Conservation (phyloP, 1,284 basidiomycete genomes). For the Peniophora sp. region DNA sequence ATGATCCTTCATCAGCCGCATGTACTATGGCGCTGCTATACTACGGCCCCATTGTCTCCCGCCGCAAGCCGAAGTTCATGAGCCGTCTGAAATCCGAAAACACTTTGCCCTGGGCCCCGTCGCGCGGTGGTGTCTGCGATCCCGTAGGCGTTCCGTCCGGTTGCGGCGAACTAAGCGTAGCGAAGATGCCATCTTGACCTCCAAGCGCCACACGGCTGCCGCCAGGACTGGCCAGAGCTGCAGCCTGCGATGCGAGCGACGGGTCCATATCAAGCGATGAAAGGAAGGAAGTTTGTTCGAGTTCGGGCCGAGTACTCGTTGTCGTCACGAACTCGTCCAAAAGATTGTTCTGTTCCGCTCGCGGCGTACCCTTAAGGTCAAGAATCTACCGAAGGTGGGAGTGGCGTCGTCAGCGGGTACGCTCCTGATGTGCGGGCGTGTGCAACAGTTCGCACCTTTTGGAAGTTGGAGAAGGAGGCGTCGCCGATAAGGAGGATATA, state of each 20-base stretch:
- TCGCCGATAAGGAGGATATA: conserved; percentile 91
- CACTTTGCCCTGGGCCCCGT: conserved; percentile 45
- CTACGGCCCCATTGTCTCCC: conserved; percentile 39
- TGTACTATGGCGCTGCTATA: no score
- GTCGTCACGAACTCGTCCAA: conserved; percentile 88
- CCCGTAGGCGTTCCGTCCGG: conserved; percentile 48
- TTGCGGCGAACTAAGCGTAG: conserved; percentile 50
- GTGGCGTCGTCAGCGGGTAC: neutral
- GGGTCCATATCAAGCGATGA: conserved; percentile 94
- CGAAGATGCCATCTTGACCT: conserved; percentile 44
- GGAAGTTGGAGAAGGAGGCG: conserved; percentile 91
- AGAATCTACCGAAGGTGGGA: conserved; percentile 57
- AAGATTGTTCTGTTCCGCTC: conserved; percentile 80
- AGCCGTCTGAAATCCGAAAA: conserved; percentile 82
- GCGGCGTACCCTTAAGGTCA: conserved; percentile 90
- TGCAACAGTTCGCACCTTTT: conserved; percentile 63
- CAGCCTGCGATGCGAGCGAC: conserved; percentile 30
- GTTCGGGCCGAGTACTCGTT: conserved; percentile 81
- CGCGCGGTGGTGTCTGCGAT: conserved; percentile 27
- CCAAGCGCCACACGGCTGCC: conserved; percentile 47
- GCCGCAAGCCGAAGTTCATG: conserved; percentile 76
- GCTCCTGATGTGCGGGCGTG: neutral
- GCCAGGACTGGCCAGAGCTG: conserved; percentile 48
- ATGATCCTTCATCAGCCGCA: no score
- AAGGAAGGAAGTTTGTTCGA: conserved; percentile 85